These are phyloP conservation scores for Colletotrichum echinochloae DNA, from an alignment of 2,329 filamentous ascomycete species.

Conservation along the genomic window DNA sequence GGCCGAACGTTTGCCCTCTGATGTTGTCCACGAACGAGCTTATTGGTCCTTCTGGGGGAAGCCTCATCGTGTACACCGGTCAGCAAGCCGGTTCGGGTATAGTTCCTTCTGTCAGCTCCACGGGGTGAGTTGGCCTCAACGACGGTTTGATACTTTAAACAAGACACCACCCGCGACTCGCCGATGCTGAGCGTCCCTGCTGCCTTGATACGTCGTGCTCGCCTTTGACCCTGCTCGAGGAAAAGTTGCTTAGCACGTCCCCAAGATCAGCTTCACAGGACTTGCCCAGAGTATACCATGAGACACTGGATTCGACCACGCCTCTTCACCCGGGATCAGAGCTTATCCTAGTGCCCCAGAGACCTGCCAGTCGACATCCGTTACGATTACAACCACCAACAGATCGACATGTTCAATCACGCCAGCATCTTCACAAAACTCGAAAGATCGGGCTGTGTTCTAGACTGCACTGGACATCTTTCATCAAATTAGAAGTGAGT, in stretches of 20 bases:
- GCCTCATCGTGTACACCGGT: too few species aligned
- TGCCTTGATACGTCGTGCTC: not conserved
- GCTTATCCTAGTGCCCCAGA: too few species aligned
- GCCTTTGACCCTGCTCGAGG: not conserved
- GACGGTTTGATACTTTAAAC: not conserved
- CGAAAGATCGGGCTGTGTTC: not conserved
- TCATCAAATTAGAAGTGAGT: constrained; percentile 9
- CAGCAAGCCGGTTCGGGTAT: not conserved
- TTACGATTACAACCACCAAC: too few species aligned
- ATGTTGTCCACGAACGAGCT: not conserved
- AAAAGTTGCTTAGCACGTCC: not conserved
- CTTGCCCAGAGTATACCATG: not conserved
- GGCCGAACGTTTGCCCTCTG: not conserved
- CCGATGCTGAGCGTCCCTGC: too few species aligned
- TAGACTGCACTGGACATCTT: not conserved
- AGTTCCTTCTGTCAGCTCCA: not conserved
- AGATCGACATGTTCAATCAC: not conserved
- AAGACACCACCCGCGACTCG: not conserved
- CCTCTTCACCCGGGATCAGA: not conserved
- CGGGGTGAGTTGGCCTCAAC: not conserved
- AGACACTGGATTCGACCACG: not conserved
- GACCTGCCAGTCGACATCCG: too few species aligned
- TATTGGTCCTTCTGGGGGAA: too few species aligned
- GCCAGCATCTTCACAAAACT: too few species aligned
- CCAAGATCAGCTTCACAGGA: too few species aligned